Percentiles rank a stretch among this genome's conserved stretches.
These are phyloP conservation scores for Harringtonia aguacate DNA, from an alignment of 2,329 filamentous ascomycete species.

Conservation along the genomic window DNA sequence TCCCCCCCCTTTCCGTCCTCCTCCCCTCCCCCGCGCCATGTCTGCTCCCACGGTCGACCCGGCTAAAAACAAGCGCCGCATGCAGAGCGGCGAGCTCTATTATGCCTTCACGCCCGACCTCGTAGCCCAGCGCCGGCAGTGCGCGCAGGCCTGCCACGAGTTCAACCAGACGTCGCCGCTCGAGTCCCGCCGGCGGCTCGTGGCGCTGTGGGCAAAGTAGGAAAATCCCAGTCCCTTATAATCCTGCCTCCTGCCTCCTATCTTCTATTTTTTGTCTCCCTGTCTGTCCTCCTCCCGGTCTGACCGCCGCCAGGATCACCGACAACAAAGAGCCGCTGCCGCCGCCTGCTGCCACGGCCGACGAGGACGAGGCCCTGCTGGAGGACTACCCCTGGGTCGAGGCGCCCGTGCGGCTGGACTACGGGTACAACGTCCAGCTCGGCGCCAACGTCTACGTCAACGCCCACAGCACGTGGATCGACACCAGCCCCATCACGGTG, in stretches of 20 bases:
- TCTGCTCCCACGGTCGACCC: conserved; percentile 20
- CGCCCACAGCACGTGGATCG: conserved; percentile 63
- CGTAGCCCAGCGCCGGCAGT: conserved; percentile 50
- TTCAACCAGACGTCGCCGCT: conserved; percentile 49
- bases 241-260: neutral
- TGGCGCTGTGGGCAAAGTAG: conserved; percentile 65
- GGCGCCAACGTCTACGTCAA: conserved; percentile 66
- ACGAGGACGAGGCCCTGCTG: conserved; percentile 56
- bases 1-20: too few relatives aligned
- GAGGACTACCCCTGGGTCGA: conserved; percentile 58
- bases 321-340: conserved; percentile 54
- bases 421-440: conserved; percentile 63
- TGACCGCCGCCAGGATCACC: conserved; percentile 53
- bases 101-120: conserved; percentile 62
- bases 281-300: too few relatives aligned
- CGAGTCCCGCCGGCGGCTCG: conserved; percentile 46
- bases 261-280: neutral
- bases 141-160: conserved; percentile 45
- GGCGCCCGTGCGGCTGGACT: conserved; percentile 60
- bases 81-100: conserved; percentile 62
- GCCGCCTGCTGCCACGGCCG: conserved; percentile 39
- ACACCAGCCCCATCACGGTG: conserved; percentile 64
- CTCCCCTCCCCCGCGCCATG: too few relatives aligned
- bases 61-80: conserved; percentile 40
- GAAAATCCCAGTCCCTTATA: conserved; percentile 11